phyloP scores from a whole-genome alignment of 345 rosid species.

The Rhizophora apiculata region DNA sequence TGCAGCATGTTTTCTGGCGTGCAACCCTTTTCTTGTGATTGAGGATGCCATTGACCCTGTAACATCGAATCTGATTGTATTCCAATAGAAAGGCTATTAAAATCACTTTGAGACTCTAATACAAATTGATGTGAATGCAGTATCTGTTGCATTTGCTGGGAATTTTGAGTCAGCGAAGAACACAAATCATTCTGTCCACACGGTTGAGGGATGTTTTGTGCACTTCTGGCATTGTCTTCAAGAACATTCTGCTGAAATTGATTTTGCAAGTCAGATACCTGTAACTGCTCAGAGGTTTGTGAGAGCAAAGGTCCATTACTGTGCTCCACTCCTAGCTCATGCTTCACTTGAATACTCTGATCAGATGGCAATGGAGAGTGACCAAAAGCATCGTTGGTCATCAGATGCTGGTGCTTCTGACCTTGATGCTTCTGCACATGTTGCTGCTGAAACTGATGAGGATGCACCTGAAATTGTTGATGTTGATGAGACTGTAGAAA shows the following conservation, averaged over 20 bases:
- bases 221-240: slow-evolving; percentile 45
- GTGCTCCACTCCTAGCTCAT: slow-evolving; percentile 61
- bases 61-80: slow-evolving; percentile 45
- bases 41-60: slow-evolving; percentile 65
- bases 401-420: slow-evolving; percentile 55
- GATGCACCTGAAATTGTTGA: slow-evolving; percentile 59
- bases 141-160: slow-evolving; percentile 62
- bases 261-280: slow-evolving; percentile 58
- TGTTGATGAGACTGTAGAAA: slow-evolving; percentile 57
- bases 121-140: slow-evolving; percentile 49
- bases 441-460: slow-evolving; percentile 55
- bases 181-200: slow-evolving; percentile 42
- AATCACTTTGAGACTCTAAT: slow-evolving; percentile 53
- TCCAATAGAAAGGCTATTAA: slow-evolving; percentile 45
- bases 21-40: slow-evolving; percentile 49
- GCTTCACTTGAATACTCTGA: slow-evolving; percentile 50
- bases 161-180: slow-evolving; percentile 46
- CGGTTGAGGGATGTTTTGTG: slow-evolving; percentile 38
- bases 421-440: slow-evolving; percentile 58
- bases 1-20: slow-evolving; percentile 41
- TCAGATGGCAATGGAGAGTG: slow-evolving; percentile 58
- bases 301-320: slow-evolving; percentile 46
- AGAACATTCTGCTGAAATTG: slow-evolving; percentile 61
- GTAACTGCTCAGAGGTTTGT: slow-evolving; percentile 55
- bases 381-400: slow-evolving; percentile 47